Conservation (phyloP, 2,329 filamentous ascomycete species). For the Ceratocystis huliohia region DNA sequence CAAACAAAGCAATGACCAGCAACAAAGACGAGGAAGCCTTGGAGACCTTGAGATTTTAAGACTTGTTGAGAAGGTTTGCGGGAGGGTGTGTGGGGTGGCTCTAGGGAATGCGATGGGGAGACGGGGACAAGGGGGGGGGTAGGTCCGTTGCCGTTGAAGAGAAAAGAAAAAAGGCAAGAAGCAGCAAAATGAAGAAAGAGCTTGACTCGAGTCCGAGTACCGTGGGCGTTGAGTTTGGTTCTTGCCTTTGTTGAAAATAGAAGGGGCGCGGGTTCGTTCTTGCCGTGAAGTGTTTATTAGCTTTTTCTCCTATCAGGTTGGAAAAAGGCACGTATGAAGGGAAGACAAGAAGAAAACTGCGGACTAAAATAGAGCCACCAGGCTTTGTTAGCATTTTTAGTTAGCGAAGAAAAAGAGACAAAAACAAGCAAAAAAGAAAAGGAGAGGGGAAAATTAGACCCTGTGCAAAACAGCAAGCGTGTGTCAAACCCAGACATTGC, state of each 20-base stretch:
- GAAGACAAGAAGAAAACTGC: not conserved
- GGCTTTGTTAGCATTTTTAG: not conserved
- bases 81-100: conserved; percentile 5
- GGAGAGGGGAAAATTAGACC: not conserved
- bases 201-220: not conserved
- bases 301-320: not conserved
- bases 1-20: conserved; percentile 16
- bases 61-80: conserved; percentile 10
- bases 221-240: not conserved
- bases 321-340: not conserved
- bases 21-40: conserved; percentile 1
- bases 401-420: not conserved
- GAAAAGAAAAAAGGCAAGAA: not conserved
- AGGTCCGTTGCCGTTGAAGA: not conserved
- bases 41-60: not conserved
- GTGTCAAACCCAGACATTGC: not conserved
- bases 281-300: not conserved
- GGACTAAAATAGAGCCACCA: not conserved
- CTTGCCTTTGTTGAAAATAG: not conserved
- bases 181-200: not conserved
- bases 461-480: not conserved
- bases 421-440: not conserved
- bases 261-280: not conserved
- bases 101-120: not conserved
- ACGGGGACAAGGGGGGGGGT: not conserved